Percentiles rank a stretch among this genome's conserved stretches.
These are phyloP conservation scores for Cryoendolithus antarcticus DNA, from an alignment of 2,329 filamentous ascomycete genomes.

Conservation along the genomic window DNA sequence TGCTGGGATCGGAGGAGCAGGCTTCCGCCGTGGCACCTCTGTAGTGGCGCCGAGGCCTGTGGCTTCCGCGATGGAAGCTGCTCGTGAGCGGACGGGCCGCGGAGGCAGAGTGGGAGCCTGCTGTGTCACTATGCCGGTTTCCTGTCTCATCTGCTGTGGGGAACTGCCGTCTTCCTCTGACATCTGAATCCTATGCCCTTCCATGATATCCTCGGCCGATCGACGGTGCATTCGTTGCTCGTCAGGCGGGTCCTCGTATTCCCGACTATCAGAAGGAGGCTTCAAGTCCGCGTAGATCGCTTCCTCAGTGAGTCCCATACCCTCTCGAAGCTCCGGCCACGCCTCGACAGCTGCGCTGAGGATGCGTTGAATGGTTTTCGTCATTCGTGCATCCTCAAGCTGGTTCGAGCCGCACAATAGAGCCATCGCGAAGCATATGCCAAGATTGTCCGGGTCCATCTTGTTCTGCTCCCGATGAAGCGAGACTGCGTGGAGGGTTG, in stretches of 20 bases:
- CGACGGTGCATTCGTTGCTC: constrained; percentile 8
- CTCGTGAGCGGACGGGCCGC: constrained; percentile 12
- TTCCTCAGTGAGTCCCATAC: constrained; percentile 27
- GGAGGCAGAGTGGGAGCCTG: constrained; percentile 27
- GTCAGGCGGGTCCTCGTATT: constrained; percentile 39
- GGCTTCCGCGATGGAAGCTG: constrained; percentile 4
- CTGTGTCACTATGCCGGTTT: background rate
- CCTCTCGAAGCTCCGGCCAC: constrained; percentile 32
- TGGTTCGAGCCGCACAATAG: constrained; percentile 42
- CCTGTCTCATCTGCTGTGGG: constrained; percentile 4
- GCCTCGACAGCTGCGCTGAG: constrained; percentile 35
- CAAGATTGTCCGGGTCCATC: constrained; percentile 42
- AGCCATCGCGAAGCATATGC: constrained; percentile 42
- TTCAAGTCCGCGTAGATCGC: constrained; percentile 29
- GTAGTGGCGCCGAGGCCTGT: constrained; percentile 6
- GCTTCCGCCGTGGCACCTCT: constrained; percentile 23
- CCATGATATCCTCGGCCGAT: constrained; percentile 14
- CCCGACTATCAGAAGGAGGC: constrained; percentile 26
- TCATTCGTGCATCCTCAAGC: constrained; percentile 42
- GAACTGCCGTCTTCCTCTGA: constrained; percentile 27
- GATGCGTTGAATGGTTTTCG: constrained; percentile 37
- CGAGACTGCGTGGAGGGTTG: constrained; percentile 36
- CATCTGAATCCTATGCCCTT: constrained; percentile 31
- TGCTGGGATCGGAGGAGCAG: constrained; percentile 28
- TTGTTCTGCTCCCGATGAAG: constrained; percentile 37